phyloP scores from a whole-genome alignment of 768 basidiomycete species.

The Naematelia encephala region DNA sequence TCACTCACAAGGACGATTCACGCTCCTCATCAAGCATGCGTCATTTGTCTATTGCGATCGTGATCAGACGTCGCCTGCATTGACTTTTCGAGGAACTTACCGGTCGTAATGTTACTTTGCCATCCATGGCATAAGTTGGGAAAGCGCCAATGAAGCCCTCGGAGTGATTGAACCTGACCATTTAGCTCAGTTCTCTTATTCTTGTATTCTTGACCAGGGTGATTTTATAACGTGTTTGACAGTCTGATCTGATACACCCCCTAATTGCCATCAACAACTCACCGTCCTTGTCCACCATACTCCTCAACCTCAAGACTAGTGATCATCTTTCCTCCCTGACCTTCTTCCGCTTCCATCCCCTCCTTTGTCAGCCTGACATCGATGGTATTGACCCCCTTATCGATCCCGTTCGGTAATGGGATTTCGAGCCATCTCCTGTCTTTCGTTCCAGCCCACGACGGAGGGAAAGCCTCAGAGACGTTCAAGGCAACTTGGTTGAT shows the following conservation, averaged over 20 bases:
- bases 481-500: slow-evolving; percentile 23
- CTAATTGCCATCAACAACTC: slow-evolving; percentile 10
- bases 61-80: too few species aligned
- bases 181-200: background rate
- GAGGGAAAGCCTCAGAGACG: slow-evolving; percentile 21
- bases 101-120: slow-evolving; percentile 37
- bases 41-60: slow-evolving; percentile 36
- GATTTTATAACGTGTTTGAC: too few species aligned
- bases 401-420: slow-evolving; percentile 20
- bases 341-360: slow-evolving; percentile 24
- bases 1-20: slow-evolving; percentile 42
- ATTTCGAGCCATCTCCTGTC: slow-evolving; percentile 47
- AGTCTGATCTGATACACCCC: too few species aligned
- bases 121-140: slow-evolving; percentile 38
- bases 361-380: slow-evolving; percentile 26
- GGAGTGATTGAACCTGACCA: slow-evolving; percentile 32
- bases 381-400: slow-evolving; percentile 10
- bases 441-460: slow-evolving; percentile 27
- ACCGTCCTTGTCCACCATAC: slow-evolving; percentile 38
- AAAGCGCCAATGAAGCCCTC: slow-evolving; percentile 42
- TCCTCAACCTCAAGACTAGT: slow-evolving; percentile 44
- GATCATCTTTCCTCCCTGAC: slow-evolving; percentile 47
- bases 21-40: slow-evolving; percentile 45
- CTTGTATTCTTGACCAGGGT: background rate
- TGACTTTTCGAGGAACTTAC: slow-evolving; percentile 17